These are phyloP conservation scores for Cyanidiococcus yangmingshanensis DNA, from an alignment of 23 red algal species.

Conservation along the genomic window DNA sequence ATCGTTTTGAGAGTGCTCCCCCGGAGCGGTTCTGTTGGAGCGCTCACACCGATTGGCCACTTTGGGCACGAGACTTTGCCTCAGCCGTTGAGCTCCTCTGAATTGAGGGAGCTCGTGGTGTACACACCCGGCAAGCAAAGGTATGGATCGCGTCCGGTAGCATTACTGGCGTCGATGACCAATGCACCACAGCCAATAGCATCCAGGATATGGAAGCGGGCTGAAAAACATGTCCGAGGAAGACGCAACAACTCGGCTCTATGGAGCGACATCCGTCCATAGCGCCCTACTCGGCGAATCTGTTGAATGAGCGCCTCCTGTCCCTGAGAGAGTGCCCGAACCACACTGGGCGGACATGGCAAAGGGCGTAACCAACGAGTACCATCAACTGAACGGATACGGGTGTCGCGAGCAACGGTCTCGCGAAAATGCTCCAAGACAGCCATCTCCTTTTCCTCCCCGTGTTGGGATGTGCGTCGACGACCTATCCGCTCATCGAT, in stretches of 20 bases:
- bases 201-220: slow-evolving; percentile 15
- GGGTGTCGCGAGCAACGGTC: neutral
- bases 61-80: neutral
- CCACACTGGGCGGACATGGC: neutral
- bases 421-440: neutral
- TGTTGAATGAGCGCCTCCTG: neutral
- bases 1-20: neutral
- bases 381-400: neutral
- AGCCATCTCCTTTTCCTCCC: neutral
- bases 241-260: slow-evolving; percentile 1
- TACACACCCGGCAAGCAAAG: neutral
- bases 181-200: neutral
- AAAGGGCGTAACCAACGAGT: neutral
- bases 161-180: neutral
- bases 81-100: neutral
- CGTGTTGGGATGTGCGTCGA: neutral
- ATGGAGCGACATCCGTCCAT: neutral
- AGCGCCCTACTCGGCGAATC: neutral
- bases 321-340: neutral
- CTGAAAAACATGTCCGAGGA: neutral
- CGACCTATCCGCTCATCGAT: neutral
- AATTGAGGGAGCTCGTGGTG: neutral
- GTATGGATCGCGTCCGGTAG: neutral
- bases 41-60: slow-evolving; percentile 1
- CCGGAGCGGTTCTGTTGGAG: neutral